phyloP scores from a whole-genome alignment of 768 basidiomycete genomes.

The Podaxis carcinomalis region DNA sequence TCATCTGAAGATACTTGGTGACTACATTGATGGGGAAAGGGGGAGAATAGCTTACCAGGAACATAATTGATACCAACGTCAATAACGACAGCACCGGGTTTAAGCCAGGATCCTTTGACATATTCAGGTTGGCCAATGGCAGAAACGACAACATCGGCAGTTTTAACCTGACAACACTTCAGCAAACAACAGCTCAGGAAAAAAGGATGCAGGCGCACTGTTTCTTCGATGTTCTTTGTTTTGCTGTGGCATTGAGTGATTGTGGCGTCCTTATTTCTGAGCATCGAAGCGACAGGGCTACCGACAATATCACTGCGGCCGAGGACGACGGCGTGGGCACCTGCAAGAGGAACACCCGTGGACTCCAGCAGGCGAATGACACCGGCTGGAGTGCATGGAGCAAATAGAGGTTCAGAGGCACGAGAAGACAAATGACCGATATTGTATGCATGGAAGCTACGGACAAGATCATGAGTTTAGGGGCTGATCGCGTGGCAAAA shows the following conservation, averaged over 20 bases:
- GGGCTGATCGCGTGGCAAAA: background rate
- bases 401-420: slow-evolving; percentile 83
- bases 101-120: slow-evolving; percentile 92
- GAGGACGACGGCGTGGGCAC: slow-evolving; percentile 85
- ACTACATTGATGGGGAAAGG: background rate
- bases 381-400: slow-evolving; percentile 94
- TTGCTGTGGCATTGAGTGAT: slow-evolving; percentile 97
- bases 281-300: slow-evolving; percentile 87
- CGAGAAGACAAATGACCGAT: slow-evolving; percentile 93
- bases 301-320: slow-evolving; percentile 98
- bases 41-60: slow-evolving; percentile 49
- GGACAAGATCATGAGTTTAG: background rate
- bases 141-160: slow-evolving; percentile 89
- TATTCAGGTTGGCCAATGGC: slow-evolving; percentile 94
- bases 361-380: slow-evolving; percentile 88
- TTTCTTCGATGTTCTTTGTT: slow-evolving; percentile 74
- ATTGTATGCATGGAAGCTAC: slow-evolving; percentile 96
- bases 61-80: slow-evolving; percentile 98
- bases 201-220: slow-evolving; percentile 45
- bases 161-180: slow-evolving; percentile 52
- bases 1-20: slow-evolving; percentile 44
- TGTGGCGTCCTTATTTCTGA: slow-evolving; percentile 88
- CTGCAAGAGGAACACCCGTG: slow-evolving; percentile 72
- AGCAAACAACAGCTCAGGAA: background rate
- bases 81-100: slow-evolving; percentile 91